These are phyloP conservation scores for Calamus simplicifolius DNA, from an alignment of 176 grass and related monocot species.

Conservation along the genomic window DNA sequence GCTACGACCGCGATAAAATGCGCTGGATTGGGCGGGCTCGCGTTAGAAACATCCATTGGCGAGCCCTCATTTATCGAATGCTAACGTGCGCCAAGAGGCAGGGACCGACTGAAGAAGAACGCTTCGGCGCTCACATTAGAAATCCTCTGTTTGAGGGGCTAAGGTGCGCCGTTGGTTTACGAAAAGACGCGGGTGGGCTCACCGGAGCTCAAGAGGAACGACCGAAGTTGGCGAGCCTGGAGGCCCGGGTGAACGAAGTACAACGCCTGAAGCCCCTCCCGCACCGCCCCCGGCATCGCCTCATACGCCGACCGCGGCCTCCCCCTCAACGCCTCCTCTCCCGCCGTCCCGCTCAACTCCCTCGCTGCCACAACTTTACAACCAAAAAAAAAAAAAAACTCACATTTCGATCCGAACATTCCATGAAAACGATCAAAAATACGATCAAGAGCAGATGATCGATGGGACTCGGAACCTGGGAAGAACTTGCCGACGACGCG, in stretches of 20 bases:
- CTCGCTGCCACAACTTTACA: conserved; percentile 26
- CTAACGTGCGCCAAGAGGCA: no score
- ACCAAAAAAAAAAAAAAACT: background rate
- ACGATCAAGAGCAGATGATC: no score
- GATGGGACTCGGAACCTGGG: conserved; percentile 28
- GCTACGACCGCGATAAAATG: no score
- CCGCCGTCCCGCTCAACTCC: conserved; percentile 37
- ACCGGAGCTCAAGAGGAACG: conserved; percentile 68
- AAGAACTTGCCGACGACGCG: conserved; percentile 80
- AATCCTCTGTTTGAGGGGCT: no score
- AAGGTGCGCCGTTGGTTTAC: no score
- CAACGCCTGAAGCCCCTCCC: conserved; percentile 42
- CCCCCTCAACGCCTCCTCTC: conserved; percentile 38
- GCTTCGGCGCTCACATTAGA: no score
- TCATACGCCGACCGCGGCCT: conserved; percentile 48
- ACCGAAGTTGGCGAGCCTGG: conserved; percentile 66
- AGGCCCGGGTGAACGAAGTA: conserved; percentile 89
- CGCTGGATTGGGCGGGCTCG: no score
- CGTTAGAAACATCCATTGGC: no score
- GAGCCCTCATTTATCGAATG: no score
- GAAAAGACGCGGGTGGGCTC: background rate
- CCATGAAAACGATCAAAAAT: background rate
- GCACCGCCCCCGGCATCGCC: conserved; percentile 27
- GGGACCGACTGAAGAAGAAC: no score
- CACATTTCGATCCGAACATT: background rate